Evolutionary conservation across 805 yeast genomes (phyloP).

Genomic region (Blastobotrys mokoenaii): DNA sequence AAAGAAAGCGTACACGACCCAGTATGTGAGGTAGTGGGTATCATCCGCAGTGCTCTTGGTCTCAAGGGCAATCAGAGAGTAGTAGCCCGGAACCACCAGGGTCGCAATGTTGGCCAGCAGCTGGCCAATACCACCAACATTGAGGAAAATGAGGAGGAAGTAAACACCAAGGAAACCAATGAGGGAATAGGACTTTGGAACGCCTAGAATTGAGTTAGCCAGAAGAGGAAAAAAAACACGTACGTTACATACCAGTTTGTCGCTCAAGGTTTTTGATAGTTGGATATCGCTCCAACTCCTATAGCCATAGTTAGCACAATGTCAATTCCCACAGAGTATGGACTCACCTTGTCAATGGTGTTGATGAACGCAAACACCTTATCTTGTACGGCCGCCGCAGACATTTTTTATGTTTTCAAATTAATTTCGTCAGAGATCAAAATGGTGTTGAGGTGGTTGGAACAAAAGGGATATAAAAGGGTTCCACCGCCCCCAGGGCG

Average conservation of each 20-base stretch:
- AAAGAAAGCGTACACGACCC: conserved; percentile 96
- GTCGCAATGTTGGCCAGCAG: conserved; percentile 89
- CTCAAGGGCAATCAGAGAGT: conserved; percentile 75
- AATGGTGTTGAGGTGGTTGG: not conserved
- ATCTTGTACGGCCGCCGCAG: conserved; percentile 17
- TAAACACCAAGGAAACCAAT: conserved; percentile 58
- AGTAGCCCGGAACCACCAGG: conserved; percentile 82
- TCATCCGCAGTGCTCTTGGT: conserved; percentile 67
- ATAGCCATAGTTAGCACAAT: not conserved
- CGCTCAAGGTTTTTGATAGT: conserved; percentile 26
- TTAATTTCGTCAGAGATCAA: not conserved
- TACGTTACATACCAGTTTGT: conserved; percentile 9
- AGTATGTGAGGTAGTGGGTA: conserved; percentile 81
- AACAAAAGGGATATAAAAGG: not conserved
- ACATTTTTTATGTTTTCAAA: conserved; percentile 5
- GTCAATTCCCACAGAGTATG: not conserved
- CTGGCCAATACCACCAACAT: conserved; percentile 82
- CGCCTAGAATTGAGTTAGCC: conserved; percentile 14
- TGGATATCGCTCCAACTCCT: conserved; percentile 29
- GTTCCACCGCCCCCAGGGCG: too few species aligned
- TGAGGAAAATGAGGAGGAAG: conserved; percentile 71
- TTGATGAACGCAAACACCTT: conserved; percentile 21
- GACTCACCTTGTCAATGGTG: conserved; percentile 21
- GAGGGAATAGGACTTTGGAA: conserved; percentile 81
- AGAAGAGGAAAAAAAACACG: not conserved